Evolutionary conservation across 2,329 filamentous ascomycete species (phyloP), one percentile per base, ranked within the genome.

Genomic region (Trichoderma brevicompactum): DNA sequence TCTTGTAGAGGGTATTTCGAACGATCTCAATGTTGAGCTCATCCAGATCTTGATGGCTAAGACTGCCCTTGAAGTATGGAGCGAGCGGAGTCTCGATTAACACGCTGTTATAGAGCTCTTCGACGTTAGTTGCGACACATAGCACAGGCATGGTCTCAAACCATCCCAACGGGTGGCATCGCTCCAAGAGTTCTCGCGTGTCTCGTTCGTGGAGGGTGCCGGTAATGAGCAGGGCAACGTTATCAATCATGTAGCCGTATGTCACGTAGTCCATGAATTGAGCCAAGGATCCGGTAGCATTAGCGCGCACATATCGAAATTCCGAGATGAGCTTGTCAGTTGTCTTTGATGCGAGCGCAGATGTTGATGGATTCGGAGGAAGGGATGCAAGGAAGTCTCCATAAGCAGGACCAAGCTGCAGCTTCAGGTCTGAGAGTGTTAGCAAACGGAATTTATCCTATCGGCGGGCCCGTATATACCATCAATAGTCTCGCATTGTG

Each of bases 191-290:
- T 80, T 99, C 95, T 67, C 94, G 89, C 3, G 95, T 99, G 78
- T 99, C 95, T 76, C 95, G 88, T 81, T 99, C 96, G 80, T 99
- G 95, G 36, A 99, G 86, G 12, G 95, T 99, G 68, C 95, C 95
- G 23, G 95, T 99, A 79, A 99, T 99, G 74, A 99, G 88, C 46
- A 99, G 89, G 44, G 96, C 95, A 61, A 99, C 93, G 74, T 99
- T 99, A 81, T 99, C 95, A 79, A 99, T 99, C 95, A 99, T 99
- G 84, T 99, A 99, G 68, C 94, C 94, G 78, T 99, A 99, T 1
- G 95, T 99, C 68, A 99, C 83, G 79, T 97, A 99, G 79, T 98
- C 93, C 87, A 99, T 93, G 79, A 99, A 99, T 76, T 92, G 93
- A 68, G 94, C 90, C 43, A 97, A 87, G 1, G 93, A 92, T 15